phyloP scores from a whole-genome alignment of 768 basidiomycete species.

The Lyophyllum decastes region DNA sequence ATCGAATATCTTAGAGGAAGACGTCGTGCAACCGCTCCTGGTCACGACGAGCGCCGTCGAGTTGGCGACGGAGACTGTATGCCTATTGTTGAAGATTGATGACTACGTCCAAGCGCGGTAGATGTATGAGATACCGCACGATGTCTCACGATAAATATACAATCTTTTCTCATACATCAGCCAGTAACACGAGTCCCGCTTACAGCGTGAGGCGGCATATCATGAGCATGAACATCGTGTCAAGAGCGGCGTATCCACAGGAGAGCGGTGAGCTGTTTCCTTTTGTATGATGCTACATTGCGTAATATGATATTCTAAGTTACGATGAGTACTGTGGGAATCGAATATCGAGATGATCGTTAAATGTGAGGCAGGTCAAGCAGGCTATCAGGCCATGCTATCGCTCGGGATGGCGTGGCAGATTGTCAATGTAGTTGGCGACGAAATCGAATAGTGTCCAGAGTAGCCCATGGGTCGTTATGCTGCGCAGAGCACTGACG shows the following conservation, averaged over 20 bases:
- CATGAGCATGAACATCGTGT: background rate
- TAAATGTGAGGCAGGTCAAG: conserved; percentile 1
- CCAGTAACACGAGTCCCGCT: too few species aligned
- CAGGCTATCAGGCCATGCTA: conserved; percentile 12
- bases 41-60: conserved; percentile 96
- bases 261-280: conserved; percentile 1
- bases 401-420: conserved; percentile 32
- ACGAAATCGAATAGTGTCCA: conserved; percentile 93
- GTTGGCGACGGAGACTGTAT: conserved; percentile 96
- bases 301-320: conserved; percentile 20
- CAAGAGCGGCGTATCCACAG: background rate
- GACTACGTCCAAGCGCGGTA: conserved; percentile 81
- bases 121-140: background rate
- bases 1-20: conserved; percentile 96
- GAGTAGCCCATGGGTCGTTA: conserved; percentile 90
- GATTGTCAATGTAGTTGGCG: conserved; percentile 69
- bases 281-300: conserved; percentile 17
- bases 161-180: background rate
- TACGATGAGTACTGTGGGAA: conserved; percentile 3
- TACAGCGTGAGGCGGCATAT: too few species aligned
- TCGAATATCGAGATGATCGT: conserved; percentile 4
- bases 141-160: background rate
- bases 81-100: conserved; percentile 92
- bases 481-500: conserved; percentile 88
- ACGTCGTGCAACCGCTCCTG: conserved; percentile 93